These are phyloP conservation scores for Ajuga chamaepitys DNA, from an alignment of 257 asterid species.

Conservation along the genomic window DNA sequence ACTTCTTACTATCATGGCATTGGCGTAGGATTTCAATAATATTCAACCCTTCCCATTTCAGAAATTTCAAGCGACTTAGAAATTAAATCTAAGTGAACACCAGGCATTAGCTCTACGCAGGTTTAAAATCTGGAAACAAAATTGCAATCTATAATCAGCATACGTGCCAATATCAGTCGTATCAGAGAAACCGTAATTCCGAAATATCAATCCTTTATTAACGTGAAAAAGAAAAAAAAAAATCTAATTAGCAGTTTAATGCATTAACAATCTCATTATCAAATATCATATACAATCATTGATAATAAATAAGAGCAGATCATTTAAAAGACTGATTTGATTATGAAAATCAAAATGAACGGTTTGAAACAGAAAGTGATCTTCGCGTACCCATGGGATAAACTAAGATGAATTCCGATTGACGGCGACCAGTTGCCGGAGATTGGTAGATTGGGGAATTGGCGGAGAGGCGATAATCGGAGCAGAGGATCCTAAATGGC, in stretches of 20 bases:
- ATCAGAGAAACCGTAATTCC: not conserved
- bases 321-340: constrained; percentile 13
- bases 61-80: constrained; percentile 1
- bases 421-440: constrained; percentile 18
- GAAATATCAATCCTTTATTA: not conserved
- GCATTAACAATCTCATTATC: not conserved
- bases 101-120: constrained; percentile 13
- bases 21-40: not conserved
- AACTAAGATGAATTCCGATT: constrained; percentile 1
- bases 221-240: constrained; percentile 10
- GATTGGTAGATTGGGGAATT: constrained; percentile 18
- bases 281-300: not conserved
- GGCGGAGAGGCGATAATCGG: constrained; percentile 11
- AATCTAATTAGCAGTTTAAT: not conserved
- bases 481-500: constrained; percentile 25
- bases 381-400: constrained; percentile 41
- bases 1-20: constrained; percentile 12
- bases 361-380: constrained; percentile 18
- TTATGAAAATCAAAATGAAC: not conserved
- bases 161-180: not conserved
- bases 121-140: not conserved
- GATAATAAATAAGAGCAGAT: constrained; percentile 22
- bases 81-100: not conserved
- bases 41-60: not conserved
- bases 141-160: constrained; percentile 11